Evolutionary conservation across 305 asterid species (phyloP), one percentile per base, ranked within the genome.

Genomic region (Fraxinus nigra): DNA sequence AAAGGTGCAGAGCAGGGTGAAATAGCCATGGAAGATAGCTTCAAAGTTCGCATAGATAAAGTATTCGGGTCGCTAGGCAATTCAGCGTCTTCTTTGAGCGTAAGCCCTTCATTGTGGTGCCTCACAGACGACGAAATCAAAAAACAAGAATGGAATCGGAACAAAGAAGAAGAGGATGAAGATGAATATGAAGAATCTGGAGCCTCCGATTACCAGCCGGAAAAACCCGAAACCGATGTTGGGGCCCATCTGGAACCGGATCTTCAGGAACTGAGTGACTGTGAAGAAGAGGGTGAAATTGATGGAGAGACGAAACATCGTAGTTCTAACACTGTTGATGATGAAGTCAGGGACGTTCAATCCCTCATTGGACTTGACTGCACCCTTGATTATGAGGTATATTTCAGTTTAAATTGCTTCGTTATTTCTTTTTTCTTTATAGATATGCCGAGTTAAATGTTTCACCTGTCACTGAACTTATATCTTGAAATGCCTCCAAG

Each of bases 361-460:
- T 85, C 98, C 80, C 88, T 86, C 26, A 92, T 95, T 82, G 98
- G 98, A 72, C 94, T 90, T 48, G 98, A 95, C 85, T 89, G 90
- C 88, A 92, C 97, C 75, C 95, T 95, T 74, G 99, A 95, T 82
- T 83, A 77, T 79, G 98, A 95, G 97, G 99, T 95, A 80, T 38
- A 8, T 14, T 28, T 28, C 30, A 28, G 30, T 28, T 28, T 28
- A 28, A 51, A 51, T 51, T 51, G 61, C 16, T 51, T 16, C 61
- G 61, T 51, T 51, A 51, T 51, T 54, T n/a, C 3, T 7, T 4
- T 38, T 46, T 24, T 7, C 54, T 5, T 46, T 33, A 18, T 67
- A 51, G 16, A 32, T 20, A 20, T 74, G 28, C 0, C 10, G 16
- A 40, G 33, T 77, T 26, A 26, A 51, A 51, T 16, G 61, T 51